These are phyloP conservation scores for Naematelia encephala DNA, from an alignment of 768 basidiomycete species.

Conservation along the genomic window DNA sequence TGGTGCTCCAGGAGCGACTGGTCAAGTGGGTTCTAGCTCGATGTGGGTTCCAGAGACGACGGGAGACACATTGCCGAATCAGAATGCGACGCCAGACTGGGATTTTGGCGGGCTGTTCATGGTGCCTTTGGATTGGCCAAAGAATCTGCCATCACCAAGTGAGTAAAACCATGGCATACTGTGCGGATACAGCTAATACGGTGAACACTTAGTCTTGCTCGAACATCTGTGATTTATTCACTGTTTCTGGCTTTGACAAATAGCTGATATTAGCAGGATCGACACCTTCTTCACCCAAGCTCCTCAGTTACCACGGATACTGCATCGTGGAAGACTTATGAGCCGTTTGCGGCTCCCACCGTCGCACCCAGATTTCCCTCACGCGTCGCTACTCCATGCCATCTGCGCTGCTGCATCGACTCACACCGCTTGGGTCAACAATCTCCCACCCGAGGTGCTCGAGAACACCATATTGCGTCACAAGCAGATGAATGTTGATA, in stretches of 20 bases:
- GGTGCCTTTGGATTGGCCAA: slow-evolving; percentile 39
- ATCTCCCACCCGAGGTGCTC: slow-evolving; percentile 41
- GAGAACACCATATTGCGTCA: slow-evolving; percentile 19
- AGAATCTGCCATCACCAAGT: slow-evolving; percentile 42
- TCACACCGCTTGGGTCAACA: slow-evolving; percentile 61
- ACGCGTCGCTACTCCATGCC: slow-evolving; percentile 70
- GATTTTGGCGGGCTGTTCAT: slow-evolving; percentile 30
- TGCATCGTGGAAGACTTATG: slow-evolving; percentile 68
- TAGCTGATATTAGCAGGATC: slow-evolving; percentile 54
- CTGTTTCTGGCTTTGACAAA: not conserved
- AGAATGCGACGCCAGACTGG: not conserved
- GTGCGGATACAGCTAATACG: not conserved
- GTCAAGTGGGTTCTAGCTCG: not conserved
- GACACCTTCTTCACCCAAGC: slow-evolving; percentile 77
- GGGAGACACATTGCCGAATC: not conserved
- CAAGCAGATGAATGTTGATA: slow-evolving; percentile 16
- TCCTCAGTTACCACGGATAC: slow-evolving; percentile 67
- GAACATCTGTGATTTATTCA: slow-evolving; percentile 38
- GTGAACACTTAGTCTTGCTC: slow-evolving; percentile 27
- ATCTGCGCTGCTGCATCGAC: slow-evolving; percentile 76
- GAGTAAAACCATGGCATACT: slow-evolving; percentile 4
- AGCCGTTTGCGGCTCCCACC: slow-evolving; percentile 64
- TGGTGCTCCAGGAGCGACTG: not conserved
- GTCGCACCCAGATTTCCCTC: slow-evolving; percentile 69
- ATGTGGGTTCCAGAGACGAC: not conserved